Evolutionary conservation across 306 rosid genomes (phyloP).

Genomic region (Corylus avellana): DNA sequence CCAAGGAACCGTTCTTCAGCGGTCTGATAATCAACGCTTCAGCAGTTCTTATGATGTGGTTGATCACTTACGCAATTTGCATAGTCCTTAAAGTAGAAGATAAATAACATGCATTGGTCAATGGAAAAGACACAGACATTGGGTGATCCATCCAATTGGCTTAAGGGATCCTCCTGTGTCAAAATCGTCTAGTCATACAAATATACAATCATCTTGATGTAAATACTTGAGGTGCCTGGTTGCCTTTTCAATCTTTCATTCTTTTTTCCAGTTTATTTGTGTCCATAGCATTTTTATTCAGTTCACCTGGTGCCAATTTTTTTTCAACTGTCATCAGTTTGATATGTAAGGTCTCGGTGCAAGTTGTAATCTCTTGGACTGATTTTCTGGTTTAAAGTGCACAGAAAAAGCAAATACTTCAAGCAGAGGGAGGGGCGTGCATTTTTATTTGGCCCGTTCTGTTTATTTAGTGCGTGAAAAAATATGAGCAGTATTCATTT

Average conservation of each 20-base stretch:
- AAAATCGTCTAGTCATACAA: not conserved
- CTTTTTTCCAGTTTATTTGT: not conserved
- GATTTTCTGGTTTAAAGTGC: conserved; percentile 3
- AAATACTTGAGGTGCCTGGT: conserved; percentile 14
- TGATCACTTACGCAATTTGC: conserved; percentile 61
- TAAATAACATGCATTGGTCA: conserved; percentile 13
- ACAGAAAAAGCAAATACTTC: conserved; percentile 4
- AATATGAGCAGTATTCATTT: not conserved
- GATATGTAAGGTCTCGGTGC: not conserved
- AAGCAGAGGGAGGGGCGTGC: not conserved
- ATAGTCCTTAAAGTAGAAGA: conserved; percentile 47
- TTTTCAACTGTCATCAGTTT: conserved; percentile 2
- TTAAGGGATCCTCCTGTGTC: not conserved
- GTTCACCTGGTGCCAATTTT: not conserved
- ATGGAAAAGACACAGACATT: not conserved
- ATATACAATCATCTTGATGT: conserved; percentile 19
- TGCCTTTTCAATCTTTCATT: not conserved
- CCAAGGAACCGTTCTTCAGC: conserved; percentile 68
- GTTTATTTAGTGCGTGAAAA: not conserved
- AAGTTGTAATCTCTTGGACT: not conserved
- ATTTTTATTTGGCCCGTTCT: not conserved
- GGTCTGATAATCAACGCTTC: conserved; percentile 74
- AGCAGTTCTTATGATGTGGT: conserved; percentile 74
- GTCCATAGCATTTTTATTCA: not conserved
- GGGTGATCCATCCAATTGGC: not conserved